Evolutionary conservation across 2,329 filamentous ascomycete genomes (phyloP).

Genomic region (Paecilomyces sp.): DNA sequence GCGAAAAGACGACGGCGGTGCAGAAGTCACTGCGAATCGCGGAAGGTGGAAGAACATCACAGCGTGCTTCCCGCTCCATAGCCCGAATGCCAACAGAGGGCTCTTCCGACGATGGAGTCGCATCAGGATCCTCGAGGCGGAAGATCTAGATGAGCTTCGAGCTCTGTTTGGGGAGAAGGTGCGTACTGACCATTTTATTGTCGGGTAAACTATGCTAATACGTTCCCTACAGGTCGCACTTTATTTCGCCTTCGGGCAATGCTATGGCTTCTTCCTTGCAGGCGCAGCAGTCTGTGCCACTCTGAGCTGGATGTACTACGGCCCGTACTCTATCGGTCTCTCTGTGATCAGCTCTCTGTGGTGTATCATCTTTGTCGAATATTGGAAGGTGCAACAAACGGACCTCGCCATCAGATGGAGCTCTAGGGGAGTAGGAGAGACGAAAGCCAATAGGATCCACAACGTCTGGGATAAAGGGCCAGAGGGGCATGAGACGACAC

Average conservation of each 20-base stretch:
- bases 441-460: constrained; percentile 69
- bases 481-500: constrained; percentile 67
- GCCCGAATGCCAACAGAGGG: constrained; percentile 64
- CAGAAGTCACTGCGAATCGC: constrained; percentile 63
- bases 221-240: constrained; percentile 60
- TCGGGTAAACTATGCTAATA: not conserved
- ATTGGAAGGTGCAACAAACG: constrained; percentile 88
- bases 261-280: constrained; percentile 80
- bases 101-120: constrained; percentile 69
- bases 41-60: constrained; percentile 67
- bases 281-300: constrained; percentile 74
- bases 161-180: constrained; percentile 69
- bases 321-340: constrained; percentile 76
- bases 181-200: not conserved
- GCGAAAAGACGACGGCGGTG: constrained; percentile 66
- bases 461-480: constrained; percentile 73
- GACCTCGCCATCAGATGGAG: constrained; percentile 85
- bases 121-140: constrained; percentile 54
- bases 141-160: constrained; percentile 69
- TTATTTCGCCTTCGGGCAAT: constrained; percentile 91
- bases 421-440: constrained; percentile 72
- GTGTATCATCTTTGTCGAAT: constrained; percentile 85
- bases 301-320: constrained; percentile 71
- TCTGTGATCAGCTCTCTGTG: constrained; percentile 74
- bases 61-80: constrained; percentile 76